Evolutionary conservation across 768 basidiomycete species (phyloP).

Genomic region (Leccinum truebloodii): DNA sequence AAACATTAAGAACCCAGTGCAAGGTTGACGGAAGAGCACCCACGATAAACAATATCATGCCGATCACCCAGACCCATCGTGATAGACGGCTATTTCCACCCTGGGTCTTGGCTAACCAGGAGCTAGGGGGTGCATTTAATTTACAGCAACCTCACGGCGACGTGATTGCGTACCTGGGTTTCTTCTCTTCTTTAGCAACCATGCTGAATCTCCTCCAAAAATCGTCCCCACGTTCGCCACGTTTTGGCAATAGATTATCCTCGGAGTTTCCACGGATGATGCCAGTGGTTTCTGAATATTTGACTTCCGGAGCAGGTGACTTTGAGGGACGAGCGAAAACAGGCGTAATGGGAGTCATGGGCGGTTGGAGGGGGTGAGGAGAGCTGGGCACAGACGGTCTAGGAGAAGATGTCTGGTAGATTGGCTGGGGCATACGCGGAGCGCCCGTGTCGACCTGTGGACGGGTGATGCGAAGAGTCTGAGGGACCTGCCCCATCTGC

Average conservation of each 20-base stretch:
- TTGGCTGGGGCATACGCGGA: slow-evolving; percentile 33
- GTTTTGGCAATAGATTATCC: slow-evolving; percentile 62
- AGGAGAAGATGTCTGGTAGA: slow-evolving; percentile 32
- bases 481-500: slow-evolving; percentile 35
- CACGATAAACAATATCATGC: slow-evolving; percentile 57
- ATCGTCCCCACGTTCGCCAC: slow-evolving; percentile 77
- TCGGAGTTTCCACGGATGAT: slow-evolving; percentile 73
- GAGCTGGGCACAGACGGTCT: slow-evolving; percentile 45
- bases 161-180: slow-evolving; percentile 41
- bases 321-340: slow-evolving; percentile 67
- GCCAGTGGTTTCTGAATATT: slow-evolving; percentile 42
- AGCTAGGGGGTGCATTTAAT: slow-evolving; percentile 35
- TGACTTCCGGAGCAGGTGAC: slow-evolving; percentile 42
- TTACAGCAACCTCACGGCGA: neutral
- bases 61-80: slow-evolving; percentile 71
- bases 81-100: slow-evolving; percentile 51
- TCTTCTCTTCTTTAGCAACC: slow-evolving; percentile 70
- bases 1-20: neutral
- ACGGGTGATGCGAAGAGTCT: slow-evolving; percentile 22
- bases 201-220: slow-evolving; percentile 89
- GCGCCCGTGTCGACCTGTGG: slow-evolving; percentile 18
- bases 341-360: slow-evolving; percentile 77
- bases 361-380: slow-evolving; percentile 76
- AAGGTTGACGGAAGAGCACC: slow-evolving; percentile 19
- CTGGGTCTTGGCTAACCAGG: slow-evolving; percentile 70